These are phyloP conservation scores for Kodamaea suecica DNA, from an alignment of 1,139 yeast species.

Conservation along the genomic window DNA sequence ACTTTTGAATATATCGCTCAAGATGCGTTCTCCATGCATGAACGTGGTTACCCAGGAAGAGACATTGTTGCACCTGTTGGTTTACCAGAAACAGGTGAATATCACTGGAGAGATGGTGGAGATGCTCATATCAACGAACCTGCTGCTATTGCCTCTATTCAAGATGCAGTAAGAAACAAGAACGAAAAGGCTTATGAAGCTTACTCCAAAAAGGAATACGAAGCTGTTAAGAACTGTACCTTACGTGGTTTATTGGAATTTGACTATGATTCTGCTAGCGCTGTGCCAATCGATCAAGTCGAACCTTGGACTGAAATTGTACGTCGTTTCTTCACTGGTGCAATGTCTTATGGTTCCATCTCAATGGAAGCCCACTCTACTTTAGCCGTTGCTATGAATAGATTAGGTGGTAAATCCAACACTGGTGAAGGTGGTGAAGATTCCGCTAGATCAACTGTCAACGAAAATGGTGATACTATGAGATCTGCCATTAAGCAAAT, in stretches of 20 bases:
- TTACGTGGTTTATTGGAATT: slow-evolving; percentile 91
- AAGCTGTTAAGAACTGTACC: slow-evolving; percentile 89
- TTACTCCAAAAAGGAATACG: slow-evolving; percentile 85
- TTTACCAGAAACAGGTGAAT: slow-evolving; percentile 94
- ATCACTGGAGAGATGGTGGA: slow-evolving; percentile 99
- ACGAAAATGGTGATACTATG: slow-evolving; percentile 92
- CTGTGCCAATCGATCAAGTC: slow-evolving; percentile 94
- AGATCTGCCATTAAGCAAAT: slow-evolving; percentile 96
- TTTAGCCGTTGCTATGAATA: slow-evolving; percentile 96
- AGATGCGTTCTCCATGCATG: slow-evolving; percentile 92
- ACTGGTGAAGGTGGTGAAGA: slow-evolving; percentile 99
- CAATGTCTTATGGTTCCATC: slow-evolving; percentile 98
- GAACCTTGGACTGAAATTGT: slow-evolving; percentile 99
- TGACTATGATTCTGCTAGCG: slow-evolving; percentile 64
- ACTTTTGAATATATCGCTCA: slow-evolving; percentile 95
- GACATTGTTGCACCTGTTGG: slow-evolving; percentile 67
- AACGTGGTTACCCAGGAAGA: slow-evolving; percentile 83
- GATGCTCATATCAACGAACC: slow-evolving; percentile 95
- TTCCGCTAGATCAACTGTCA: slow-evolving; percentile 78
- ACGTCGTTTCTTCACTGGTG: slow-evolving; percentile 96
- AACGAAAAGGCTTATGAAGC: slow-evolving; percentile 90
- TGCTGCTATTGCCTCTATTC: slow-evolving; percentile 88
- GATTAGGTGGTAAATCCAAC: slow-evolving; percentile 95
- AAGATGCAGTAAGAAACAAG: slow-evolving; percentile 95
- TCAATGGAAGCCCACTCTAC: slow-evolving; percentile 99